These are phyloP conservation scores for Trichoderma sp. DNA, from an alignment of 2,329 filamentous ascomycete species.

Conservation along the genomic window DNA sequence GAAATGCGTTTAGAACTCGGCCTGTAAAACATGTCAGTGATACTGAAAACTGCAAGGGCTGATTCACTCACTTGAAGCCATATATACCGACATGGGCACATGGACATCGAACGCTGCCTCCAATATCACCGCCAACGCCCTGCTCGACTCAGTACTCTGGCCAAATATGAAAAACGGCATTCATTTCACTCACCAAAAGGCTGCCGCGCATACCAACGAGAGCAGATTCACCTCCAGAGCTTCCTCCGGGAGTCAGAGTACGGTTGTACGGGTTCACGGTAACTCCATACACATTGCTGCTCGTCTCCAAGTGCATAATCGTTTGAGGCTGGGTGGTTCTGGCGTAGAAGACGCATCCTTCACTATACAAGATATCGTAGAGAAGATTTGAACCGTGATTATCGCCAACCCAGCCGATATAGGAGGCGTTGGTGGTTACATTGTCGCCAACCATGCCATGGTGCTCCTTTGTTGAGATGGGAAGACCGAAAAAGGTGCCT, in stretches of 20 bases:
- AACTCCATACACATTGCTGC: constrained; percentile 64
- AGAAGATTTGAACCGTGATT: constrained; percentile 38
- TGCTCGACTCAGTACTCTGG: background rate
- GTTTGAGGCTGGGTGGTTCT: constrained; percentile 70
- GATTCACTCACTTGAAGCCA: constrained; percentile 11
- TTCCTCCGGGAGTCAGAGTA: constrained; percentile 62
- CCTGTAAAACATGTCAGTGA: background rate
- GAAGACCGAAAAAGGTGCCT: constrained; percentile 39
- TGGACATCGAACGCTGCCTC: constrained; percentile 44
- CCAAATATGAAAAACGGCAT: background rate
- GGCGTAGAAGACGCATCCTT: constrained; percentile 52
- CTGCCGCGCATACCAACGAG: constrained; percentile 46
- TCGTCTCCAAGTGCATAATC: constrained; percentile 57
- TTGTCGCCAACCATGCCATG: constrained; percentile 39
- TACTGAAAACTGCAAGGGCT: background rate
- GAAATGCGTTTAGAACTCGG: constrained; percentile 38
- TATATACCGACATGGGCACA: constrained; percentile 34
- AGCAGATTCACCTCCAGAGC: constrained; percentile 58
- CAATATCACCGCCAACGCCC: constrained; percentile 46
- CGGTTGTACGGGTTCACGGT: constrained; percentile 65
- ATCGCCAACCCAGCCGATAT: constrained; percentile 37
- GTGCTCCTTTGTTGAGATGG: constrained; percentile 42
- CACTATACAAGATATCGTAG: constrained; percentile 35
- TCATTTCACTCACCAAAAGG: constrained; percentile 38
- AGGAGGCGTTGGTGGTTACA: constrained; percentile 27